Evolutionary conservation across 495 filamentous ascomycete genomes (phyloP).

Genomic region (Annulohypoxylon maeteangense): DNA sequence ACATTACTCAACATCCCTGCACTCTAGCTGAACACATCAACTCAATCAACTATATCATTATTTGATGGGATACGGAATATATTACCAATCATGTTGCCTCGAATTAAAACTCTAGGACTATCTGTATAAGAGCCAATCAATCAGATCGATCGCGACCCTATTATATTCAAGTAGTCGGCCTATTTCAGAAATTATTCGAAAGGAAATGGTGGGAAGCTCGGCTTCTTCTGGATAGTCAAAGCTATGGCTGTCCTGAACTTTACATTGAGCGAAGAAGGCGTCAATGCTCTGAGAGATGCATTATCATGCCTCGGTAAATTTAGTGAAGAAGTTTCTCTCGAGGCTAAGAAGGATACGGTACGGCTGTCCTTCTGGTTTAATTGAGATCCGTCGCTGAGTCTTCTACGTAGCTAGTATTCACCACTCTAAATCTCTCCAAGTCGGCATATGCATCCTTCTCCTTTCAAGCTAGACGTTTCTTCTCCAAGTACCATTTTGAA

Average conservation of each 20-base stretch:
- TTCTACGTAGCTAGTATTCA: slow-evolving; percentile 74
- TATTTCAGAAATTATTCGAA: not conserved
- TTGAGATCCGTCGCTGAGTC: slow-evolving; percentile 6
- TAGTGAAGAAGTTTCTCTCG: slow-evolving; percentile 87
- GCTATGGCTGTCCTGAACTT: slow-evolving; percentile 80
- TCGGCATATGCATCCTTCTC: slow-evolving; percentile 89
- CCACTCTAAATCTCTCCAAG: slow-evolving; percentile 89
- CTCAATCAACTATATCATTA: not conserved
- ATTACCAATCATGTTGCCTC: not conserved
- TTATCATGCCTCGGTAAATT: slow-evolving; percentile 92
- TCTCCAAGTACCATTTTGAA: slow-evolving; percentile 77
- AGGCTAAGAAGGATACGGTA: slow-evolving; percentile 81
- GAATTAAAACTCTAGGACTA: not conserved
- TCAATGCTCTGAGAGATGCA: slow-evolving; percentile 80
- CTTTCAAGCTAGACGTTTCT: slow-evolving; percentile 79
- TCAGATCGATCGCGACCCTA: too few species aligned
- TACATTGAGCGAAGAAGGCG: slow-evolving; percentile 77
- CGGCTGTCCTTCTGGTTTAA: slow-evolving; percentile 20
- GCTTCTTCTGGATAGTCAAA: not conserved
- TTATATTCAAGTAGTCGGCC: not conserved
- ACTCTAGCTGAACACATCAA: not conserved
- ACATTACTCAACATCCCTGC: not conserved
- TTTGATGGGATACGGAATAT: not conserved
- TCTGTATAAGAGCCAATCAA: not conserved
- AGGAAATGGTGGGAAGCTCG: not conserved